phyloP scores from a whole-genome alignment of 2,329 filamentous ascomycete genomes.

The Metarhizium humberi region DNA sequence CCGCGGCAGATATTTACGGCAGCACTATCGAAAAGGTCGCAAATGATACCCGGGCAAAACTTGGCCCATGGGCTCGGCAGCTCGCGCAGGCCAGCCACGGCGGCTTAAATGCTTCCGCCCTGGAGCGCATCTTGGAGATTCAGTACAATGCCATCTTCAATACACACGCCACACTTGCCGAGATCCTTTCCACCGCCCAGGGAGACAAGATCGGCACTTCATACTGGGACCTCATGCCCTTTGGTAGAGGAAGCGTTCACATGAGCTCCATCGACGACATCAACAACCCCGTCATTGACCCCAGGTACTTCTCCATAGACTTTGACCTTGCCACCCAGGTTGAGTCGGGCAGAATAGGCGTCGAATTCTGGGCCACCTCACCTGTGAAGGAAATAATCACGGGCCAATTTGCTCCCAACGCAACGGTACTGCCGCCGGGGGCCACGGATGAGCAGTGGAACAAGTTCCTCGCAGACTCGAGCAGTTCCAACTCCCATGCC shows the following conservation, averaged over 20 bases:
- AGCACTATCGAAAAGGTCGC: constrained; percentile 13
- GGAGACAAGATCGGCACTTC: constrained; percentile 24
- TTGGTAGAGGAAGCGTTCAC: constrained; percentile 31
- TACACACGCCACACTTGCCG: constrained; percentile 33
- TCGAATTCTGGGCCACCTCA: constrained; percentile 20
- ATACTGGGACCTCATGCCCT: constrained; percentile 28
- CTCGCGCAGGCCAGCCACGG: constrained; percentile 17
- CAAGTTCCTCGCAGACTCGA: constrained; percentile 3
- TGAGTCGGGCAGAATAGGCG: constrained; percentile 18
- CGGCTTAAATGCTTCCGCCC: constrained; percentile 17
- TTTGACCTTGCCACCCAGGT: constrained; percentile 24
- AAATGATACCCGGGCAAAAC: constrained; percentile 12
- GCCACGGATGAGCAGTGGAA: constrained; percentile 10
- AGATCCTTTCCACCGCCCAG: constrained; percentile 30
- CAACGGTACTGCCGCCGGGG: constrained; percentile 1
- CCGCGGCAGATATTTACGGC: constrained; percentile 25
- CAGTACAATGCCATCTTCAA: constrained; percentile 40
- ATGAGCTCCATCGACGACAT: constrained; percentile 25
- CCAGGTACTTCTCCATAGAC: constrained; percentile 24
- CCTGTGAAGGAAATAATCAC: constrained; percentile 10
- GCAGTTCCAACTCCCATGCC: constrained; percentile 31
- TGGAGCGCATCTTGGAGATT: constrained; percentile 30
- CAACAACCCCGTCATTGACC: constrained; percentile 26
- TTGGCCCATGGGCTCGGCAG: constrained; percentile 21
- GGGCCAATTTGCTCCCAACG: not conserved